Percentiles rank a stretch among this genome's conserved stretches.
phyloP scores from a whole-genome alignment of 2,329 filamentous ascomycete genomes.

The Erysiphe pulchra region DNA sequence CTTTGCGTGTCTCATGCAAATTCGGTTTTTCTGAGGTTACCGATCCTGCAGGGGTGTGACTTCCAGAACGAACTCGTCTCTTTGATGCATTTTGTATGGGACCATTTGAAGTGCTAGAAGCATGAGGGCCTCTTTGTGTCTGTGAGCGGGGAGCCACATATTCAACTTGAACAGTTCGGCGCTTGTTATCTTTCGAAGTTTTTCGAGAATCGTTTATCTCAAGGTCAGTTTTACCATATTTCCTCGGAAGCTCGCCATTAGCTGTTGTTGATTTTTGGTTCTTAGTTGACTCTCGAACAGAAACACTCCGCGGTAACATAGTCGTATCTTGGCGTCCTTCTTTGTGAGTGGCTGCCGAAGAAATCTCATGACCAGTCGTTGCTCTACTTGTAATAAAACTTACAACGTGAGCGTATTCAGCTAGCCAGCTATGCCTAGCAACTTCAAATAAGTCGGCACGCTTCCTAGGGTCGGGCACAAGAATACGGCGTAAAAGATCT shows the following conservation, averaged over 20 bases:
- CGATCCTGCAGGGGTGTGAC: slow-evolving; percentile 21
- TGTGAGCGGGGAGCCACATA: slow-evolving; percentile 82
- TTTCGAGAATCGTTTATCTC: slow-evolving; percentile 40
- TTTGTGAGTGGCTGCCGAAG: slow-evolving; percentile 43
- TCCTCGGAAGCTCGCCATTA: slow-evolving; percentile 40
- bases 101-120: slow-evolving; percentile 12
- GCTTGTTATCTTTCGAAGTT: slow-evolving; percentile 54
- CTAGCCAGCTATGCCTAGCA: slow-evolving; percentile 90
- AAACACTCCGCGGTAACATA: slow-evolving; percentile 58
- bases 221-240: slow-evolving; percentile 48
- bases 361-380: slow-evolving; percentile 63
- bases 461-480: slow-evolving; percentile 85
- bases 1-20: slow-evolving; percentile 28
- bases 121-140: slow-evolving; percentile 36
- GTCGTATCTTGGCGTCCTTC: slow-evolving; percentile 30
- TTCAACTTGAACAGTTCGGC: slow-evolving; percentile 87
- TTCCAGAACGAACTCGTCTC: slow-evolving; percentile 27
- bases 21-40: slow-evolving; percentile 25
- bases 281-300: slow-evolving; percentile 69
- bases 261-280: slow-evolving; percentile 25
- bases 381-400: slow-evolving; percentile 93
- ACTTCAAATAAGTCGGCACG: slow-evolving; percentile 93
- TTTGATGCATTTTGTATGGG: slow-evolving; percentile 15
- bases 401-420: slow-evolving; percentile 88
- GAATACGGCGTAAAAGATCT: slow-evolving; percentile 72